Percentiles rank a stretch among this genome's conserved stretches.
These are phyloP conservation scores for Trichoderma pleuroti DNA, from an alignment of 2,329 filamentous ascomycete species.

Conservation along the genomic window DNA sequence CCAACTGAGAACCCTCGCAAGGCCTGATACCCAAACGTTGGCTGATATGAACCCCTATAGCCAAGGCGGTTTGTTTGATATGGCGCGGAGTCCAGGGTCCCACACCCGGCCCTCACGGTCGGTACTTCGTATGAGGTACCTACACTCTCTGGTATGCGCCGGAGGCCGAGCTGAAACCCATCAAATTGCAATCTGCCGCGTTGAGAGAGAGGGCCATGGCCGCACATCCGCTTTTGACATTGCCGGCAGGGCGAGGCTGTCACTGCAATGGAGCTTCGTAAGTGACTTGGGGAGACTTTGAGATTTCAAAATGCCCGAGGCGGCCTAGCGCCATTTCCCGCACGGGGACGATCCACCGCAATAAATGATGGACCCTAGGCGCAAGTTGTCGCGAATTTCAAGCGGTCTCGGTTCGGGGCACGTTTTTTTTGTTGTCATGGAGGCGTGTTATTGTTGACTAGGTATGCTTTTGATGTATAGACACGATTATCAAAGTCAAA, in stretches of 20 bases:
- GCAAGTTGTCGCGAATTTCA: background rate
- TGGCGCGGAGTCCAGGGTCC: background rate
- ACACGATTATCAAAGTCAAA: background rate
- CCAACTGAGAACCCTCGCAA: constrained; percentile 7
- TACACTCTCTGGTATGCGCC: too few relatives aligned
- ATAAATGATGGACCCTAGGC: background rate
- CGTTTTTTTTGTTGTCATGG: background rate
- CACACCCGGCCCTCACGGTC: background rate
- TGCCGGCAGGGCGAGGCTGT: background rate
- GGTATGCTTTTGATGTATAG: background rate
- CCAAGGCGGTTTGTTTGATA: background rate
- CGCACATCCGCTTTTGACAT: background rate
- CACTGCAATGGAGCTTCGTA: background rate
- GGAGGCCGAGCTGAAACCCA: background rate
- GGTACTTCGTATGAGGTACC: background rate
- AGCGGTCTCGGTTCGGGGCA: background rate
- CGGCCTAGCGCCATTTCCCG: background rate
- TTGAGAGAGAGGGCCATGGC: background rate
- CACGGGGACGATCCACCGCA: constrained; percentile 3
- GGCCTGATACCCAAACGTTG: constrained; percentile 11
- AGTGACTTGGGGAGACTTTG: background rate
- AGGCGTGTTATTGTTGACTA: background rate
- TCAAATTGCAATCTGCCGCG: background rate
- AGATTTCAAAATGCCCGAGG: background rate
- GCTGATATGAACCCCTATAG: background rate